These are phyloP conservation scores for Candida ulmi DNA, from an alignment of 805 yeast species.

Conservation along the genomic window DNA sequence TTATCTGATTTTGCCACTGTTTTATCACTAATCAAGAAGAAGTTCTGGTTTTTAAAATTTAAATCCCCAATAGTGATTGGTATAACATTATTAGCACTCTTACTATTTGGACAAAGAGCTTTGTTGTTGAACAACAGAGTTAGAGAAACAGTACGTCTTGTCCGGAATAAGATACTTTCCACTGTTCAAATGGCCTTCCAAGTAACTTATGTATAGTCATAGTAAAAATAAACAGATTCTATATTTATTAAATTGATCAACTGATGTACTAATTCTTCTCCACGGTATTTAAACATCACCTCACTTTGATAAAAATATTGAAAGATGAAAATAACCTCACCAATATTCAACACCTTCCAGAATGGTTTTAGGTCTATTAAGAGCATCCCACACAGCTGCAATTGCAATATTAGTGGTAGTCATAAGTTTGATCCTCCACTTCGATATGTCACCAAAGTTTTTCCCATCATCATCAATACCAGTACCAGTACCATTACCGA, in stretches of 20 bases:
- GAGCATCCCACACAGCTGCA: too few species aligned
- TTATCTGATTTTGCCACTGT: constrained; percentile 5
- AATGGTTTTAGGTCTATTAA: too few species aligned
- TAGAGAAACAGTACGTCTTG: constrained; percentile 2
- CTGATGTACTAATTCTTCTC: too few species aligned
- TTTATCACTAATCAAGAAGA: constrained; percentile 12
- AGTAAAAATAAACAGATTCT: too few species aligned
- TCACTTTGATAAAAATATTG: too few species aligned
- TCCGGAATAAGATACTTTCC: constrained; percentile 13
- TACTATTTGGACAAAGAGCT: constrained; percentile 8
- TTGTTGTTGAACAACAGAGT: constrained; percentile 9
- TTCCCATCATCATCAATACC: not conserved
- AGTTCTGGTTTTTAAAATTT: constrained; percentile 6
- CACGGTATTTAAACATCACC: too few species aligned
- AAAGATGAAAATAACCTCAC: too few species aligned
- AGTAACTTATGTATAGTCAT: constrained; percentile 24
- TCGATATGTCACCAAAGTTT: too few species aligned
- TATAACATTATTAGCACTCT: constrained; percentile 11
- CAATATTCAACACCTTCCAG: too few species aligned
- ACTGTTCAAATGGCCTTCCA: constrained; percentile 22
- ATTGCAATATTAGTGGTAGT: too few species aligned
- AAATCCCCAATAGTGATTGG: constrained; percentile 5
- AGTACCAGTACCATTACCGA: not conserved
- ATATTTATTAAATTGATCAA: too few species aligned
- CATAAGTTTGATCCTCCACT: too few species aligned